Evolutionary conservation across 1,284 basidiomycete genomes (phyloP), one percentile per base, ranked within the genome.

Genomic region (Leccinum fuscescens): DNA sequence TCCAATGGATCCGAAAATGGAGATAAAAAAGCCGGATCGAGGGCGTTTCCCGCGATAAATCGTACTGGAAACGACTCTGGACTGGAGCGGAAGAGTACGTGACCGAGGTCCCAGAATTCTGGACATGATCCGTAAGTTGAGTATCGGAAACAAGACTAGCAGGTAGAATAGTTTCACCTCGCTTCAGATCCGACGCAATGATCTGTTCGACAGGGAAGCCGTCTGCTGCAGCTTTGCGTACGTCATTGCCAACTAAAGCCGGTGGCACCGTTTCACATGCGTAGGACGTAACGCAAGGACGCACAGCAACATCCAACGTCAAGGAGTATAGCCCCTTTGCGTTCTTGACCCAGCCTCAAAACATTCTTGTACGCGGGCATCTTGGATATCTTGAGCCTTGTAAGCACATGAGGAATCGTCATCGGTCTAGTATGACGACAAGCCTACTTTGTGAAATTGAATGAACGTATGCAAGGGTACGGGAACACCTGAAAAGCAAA

Each of bases 31-130:
- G 46, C 20, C 8, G 60, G 58, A 55, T 75, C 69, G 24, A 77
- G 66, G 6, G 69, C 62, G 53, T 77, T 67, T 7, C 74, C 77
- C 14, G 65, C 58, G 5, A 78, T 44, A 56, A 78, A 79, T 8
- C 65, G 66, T 6, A 69, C 73, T 6, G 74, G 72, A 59, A 73
- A 76, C 15, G 72, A 68, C 31, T 70, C 46, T 3, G 65, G 64
- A 4, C 60, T 67, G 24, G 72, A 64, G 46, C 66, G 65, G 59
- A 73, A 79, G 12, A 78, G 72, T 54, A 69, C 65, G 44, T 78
- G 73, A 2, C 74, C 75, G 12, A 74, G 63, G 15, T 72, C 67
- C 72, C 69, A 74, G 50, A 77, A 69, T 44, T 66, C 73, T 75
- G 44, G 17, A 7, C 44, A 49, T 42, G 29, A 24, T 49, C 22